Evolutionary conservation across 495 filamentous ascomycete genomes (phyloP).

Genomic region (Pseudotulostoma volvatum): DNA sequence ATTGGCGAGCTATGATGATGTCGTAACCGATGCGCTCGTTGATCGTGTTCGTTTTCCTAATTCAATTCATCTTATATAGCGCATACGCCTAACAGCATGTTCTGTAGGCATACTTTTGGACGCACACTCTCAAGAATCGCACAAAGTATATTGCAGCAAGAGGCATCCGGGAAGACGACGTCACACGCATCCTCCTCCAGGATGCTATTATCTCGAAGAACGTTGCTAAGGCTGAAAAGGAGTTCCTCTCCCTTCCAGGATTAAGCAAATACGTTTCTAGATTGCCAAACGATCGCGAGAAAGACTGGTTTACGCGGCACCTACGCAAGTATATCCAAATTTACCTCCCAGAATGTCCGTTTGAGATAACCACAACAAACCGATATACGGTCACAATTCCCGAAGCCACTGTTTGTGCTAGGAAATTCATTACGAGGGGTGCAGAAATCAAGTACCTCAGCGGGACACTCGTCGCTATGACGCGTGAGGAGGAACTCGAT

Average conservation of each 20-base stretch:
- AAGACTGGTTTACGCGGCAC: conserved; percentile 75
- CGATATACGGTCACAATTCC: conserved; percentile 82
- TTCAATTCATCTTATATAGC: too few relatives aligned
- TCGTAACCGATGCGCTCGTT: conserved; percentile 87
- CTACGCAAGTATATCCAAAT: conserved; percentile 83
- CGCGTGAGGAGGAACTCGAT: conserved; percentile 70
- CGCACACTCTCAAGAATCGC: conserved; percentile 84
- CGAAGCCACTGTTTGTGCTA: conserved; percentile 77
- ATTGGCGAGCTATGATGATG: conserved; percentile 84
- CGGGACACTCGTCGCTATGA: conserved; percentile 80
- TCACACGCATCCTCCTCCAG: conserved; percentile 61
- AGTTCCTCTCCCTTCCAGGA: conserved; percentile 56
- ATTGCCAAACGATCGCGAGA: conserved; percentile 59
- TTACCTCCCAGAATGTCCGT: conserved; percentile 82
- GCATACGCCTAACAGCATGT: not conserved
- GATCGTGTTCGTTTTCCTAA: conserved; percentile 77
- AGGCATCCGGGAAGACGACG: conserved; percentile 63
- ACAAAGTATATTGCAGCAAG: conserved; percentile 71
- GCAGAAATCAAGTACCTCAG: conserved; percentile 80
- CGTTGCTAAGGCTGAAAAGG: conserved; percentile 45
- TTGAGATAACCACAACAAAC: conserved; percentile 87
- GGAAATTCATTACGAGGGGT: conserved; percentile 58
- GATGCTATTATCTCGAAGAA: conserved; percentile 64
- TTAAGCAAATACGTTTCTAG: conserved; percentile 49
- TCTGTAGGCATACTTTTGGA: conserved; percentile 80